A percentile compares a stretch with the other conserved stretches of the same genome.
Evolutionary conservation across 1,284 basidiomycete genomes (phyloP).

Genomic region (Leccinum ponderosum): DNA sequence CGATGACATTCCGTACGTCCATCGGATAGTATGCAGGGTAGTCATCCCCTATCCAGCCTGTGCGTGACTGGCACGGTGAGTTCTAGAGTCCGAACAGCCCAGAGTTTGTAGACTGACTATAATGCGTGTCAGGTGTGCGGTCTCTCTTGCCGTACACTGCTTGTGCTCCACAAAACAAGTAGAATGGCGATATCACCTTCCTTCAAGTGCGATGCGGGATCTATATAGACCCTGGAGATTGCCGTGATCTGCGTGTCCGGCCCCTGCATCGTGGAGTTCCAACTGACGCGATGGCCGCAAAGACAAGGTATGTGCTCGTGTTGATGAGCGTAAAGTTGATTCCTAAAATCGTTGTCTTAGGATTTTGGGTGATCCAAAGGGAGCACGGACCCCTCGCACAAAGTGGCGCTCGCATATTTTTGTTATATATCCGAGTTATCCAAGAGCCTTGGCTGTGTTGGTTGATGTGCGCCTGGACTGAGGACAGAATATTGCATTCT

Average conservation of each 20-base stretch:
- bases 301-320: slow-evolving; percentile 19
- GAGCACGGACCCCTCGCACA: slow-evolving; percentile 8
- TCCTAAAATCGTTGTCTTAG: slow-evolving; percentile 6
- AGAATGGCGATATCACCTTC: slow-evolving; percentile 17
- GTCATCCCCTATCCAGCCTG: slow-evolving; percentile 29
- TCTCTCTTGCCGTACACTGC: not conserved
- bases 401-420: not conserved
- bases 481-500: too few species aligned
- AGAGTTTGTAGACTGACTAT: slow-evolving; percentile 17
- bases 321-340: not conserved
- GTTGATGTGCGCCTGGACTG: not conserved
- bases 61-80: slow-evolving; percentile 4
- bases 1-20: slow-evolving; percentile 19
- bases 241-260: slow-evolving; percentile 21
- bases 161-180: slow-evolving; percentile 23
- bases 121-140: slow-evolving; percentile 5
- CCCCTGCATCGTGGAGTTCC: slow-evolving; percentile 27
- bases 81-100: not conserved
- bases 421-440: not conserved
- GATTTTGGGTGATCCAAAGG: slow-evolving; percentile 25
- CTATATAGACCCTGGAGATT: slow-evolving; percentile 24
- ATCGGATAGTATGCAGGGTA: slow-evolving; percentile 30
- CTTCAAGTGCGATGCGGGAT: slow-evolving; percentile 16
- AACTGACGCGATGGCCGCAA: slow-evolving; percentile 12
- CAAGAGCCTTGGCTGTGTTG: not conserved